phyloP scores from a whole-genome alignment of 1,139 yeast genomes.

The Candida pseudoviswanathii region DNA sequence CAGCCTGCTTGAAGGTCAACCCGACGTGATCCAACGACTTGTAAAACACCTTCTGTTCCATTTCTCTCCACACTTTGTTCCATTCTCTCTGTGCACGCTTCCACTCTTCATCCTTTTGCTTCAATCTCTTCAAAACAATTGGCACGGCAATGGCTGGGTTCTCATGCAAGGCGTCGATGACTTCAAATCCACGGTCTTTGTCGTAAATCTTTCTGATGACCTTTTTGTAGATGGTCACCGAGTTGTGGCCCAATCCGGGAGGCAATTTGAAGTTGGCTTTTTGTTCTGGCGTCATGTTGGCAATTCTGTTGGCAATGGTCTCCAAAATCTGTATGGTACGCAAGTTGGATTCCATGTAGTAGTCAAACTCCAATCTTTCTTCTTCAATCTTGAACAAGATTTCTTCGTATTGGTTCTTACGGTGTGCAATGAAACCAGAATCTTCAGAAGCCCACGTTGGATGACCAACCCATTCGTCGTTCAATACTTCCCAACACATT shows the following conservation, averaged over 20 bases:
- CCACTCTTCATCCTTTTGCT: conserved; percentile 99
- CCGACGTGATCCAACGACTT: conserved; percentile 96
- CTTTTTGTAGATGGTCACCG: conserved; percentile 88
- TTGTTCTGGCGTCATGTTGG: conserved; percentile 91
- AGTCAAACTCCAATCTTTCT: conserved; percentile 96
- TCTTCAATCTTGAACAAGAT: conserved; percentile 93
- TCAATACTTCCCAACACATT: conserved; percentile 98
- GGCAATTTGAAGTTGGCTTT: conserved; percentile 84
- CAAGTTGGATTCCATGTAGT: conserved; percentile 90
- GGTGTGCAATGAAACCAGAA: conserved; percentile 95
- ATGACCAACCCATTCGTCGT: conserved; percentile 99
- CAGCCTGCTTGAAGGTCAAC: conserved; percentile 93
- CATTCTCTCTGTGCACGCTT: conserved; percentile 97
- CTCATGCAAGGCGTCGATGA: conserved; percentile 92
- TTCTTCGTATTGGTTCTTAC: conserved; percentile 97
- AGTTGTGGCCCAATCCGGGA: conserved; percentile 90
- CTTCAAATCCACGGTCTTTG: conserved; percentile 93
- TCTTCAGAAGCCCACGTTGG: conserved; percentile 99
- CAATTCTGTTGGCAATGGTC: conserved; percentile 91
- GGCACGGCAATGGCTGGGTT: conserved; percentile 96
- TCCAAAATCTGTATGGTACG: conserved; percentile 95
- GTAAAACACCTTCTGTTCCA: conserved; percentile 92
- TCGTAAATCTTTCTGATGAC: conserved; percentile 91
- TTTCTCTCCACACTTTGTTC: conserved; percentile 99
- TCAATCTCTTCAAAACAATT: conserved; percentile 83